Evolutionary conservation across 495 filamentous ascomycete genomes (phyloP).

Genomic region (Penicillium coffeae): DNA sequence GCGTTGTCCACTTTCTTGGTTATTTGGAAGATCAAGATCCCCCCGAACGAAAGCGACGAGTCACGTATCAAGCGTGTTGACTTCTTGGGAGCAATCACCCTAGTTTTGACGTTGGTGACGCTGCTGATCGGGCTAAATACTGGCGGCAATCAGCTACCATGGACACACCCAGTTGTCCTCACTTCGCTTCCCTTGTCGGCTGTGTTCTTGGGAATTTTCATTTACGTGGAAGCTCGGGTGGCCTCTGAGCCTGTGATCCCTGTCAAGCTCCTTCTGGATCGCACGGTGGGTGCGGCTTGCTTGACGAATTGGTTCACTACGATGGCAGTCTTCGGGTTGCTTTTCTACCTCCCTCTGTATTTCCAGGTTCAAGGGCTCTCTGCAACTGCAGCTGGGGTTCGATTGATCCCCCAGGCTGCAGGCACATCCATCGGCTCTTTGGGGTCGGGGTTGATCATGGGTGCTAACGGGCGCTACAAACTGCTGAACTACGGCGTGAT

Average conservation of each 20-base stretch:
- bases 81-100: constrained; percentile 67
- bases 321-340: constrained; percentile 49
- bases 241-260: constrained; percentile 81
- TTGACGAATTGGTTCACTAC: constrained; percentile 69
- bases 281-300: constrained; percentile 71
- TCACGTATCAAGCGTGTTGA: constrained; percentile 69
- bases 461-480: constrained; percentile 68
- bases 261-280: constrained; percentile 67
- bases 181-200: constrained; percentile 62
- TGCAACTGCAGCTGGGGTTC: constrained; percentile 64
- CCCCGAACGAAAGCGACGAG: constrained; percentile 63
- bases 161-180: constrained; percentile 78
- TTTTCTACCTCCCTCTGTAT: constrained; percentile 80
- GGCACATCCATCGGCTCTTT: constrained; percentile 71
- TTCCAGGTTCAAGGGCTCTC: constrained; percentile 73
- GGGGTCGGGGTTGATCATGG: constrained; percentile 70
- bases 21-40: constrained; percentile 64
- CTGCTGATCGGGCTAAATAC: constrained; percentile 78
- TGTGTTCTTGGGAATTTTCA: constrained; percentile 50
- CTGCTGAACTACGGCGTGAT: constrained; percentile 53
- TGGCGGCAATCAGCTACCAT: constrained; percentile 80
- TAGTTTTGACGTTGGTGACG: constrained; percentile 66
- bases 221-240: constrained; percentile 61
- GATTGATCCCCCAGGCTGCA: constrained; percentile 61
- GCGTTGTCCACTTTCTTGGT: constrained; percentile 64